Base-by-base conservation (phyloP, 2,329 filamentous ascomycete genomes). In the Parastagonospora nodorum region DNA sequence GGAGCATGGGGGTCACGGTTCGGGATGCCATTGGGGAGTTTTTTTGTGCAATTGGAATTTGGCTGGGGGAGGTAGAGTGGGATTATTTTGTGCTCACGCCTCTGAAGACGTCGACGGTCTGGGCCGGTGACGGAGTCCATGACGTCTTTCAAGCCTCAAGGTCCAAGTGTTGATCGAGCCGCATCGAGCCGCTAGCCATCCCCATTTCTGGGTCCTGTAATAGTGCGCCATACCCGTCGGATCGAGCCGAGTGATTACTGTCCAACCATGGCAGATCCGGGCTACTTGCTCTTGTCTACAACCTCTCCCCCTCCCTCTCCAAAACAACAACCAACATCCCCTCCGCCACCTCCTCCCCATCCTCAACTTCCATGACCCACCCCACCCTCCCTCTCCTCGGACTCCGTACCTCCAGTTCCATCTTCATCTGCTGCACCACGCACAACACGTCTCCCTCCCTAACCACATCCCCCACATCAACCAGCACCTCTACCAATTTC, bases 391-490 rank as follows among this genome's bases (percentile, higher is more conserved):
- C 84, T 1, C 74, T 72, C 4, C 74, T 74, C 12, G 75, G 73
- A 47, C 76, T 77, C 16, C 85, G 68, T 2, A 88, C 79, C 60
- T 87, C 85, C n/a, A 87, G 68, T 57, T 88, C 85, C 84, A 87
- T 88, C 69, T 87, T 87, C 84, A 87, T 87, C 68, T 87, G 84
- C 67, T 82, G 82, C 15, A 87, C 79, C 14, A 87, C 82, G 75
- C 81, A 57, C 0, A 87, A 69, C 0, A 83, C 78, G 28, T 85
- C 78, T 1, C 82, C 82, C 50, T 78, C 75, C 4, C 78, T 59
- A 1, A 87, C 73, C 0, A 81, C 71, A 33, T 86, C 79, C 1
- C 82, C 82, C 52, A 77, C 76, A 5, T 81, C 76, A 0, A 87
- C 82, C 2, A 83, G 60, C 1, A 87, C 71, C 63, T 87, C 84